These are phyloP conservation scores for Xylaria hypoxylon DNA, from an alignment of 2,329 filamentous ascomycete species.

Conservation along the genomic window DNA sequence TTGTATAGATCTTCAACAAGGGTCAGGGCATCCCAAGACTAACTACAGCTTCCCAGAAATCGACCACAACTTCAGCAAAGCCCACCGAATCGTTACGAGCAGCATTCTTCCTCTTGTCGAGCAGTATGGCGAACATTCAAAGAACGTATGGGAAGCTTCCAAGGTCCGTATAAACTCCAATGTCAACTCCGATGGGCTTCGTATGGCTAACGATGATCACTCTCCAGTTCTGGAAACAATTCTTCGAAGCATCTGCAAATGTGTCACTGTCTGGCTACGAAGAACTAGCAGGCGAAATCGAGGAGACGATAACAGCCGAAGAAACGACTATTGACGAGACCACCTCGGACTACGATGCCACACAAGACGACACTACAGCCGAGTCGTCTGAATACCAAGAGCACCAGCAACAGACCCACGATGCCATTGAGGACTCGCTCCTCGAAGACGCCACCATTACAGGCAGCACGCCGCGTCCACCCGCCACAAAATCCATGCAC, in stretches of 20 bases:
- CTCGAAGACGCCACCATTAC: slow-evolving; percentile 73
- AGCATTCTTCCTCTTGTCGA: slow-evolving; percentile 94
- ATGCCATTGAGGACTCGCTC: slow-evolving; percentile 71
- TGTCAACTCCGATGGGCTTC: slow-evolving; percentile 20
- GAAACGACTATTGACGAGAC: slow-evolving; percentile 69
- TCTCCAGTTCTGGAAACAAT: slow-evolving; percentile 96
- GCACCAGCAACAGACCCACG: slow-evolving; percentile 50
- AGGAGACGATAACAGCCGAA: slow-evolving; percentile 64
- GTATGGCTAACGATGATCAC: slow-evolving; percentile 18
- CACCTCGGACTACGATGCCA: slow-evolving; percentile 54
- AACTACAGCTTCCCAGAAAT: slow-evolving; percentile 73
- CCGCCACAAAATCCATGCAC: slow-evolving; percentile 60
- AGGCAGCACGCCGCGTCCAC: slow-evolving; percentile 75
- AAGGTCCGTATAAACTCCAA: slow-evolving; percentile 68
- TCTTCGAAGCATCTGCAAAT: slow-evolving; percentile 98
- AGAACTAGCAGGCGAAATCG: slow-evolving; percentile 76
- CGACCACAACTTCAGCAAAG: slow-evolving; percentile 97
- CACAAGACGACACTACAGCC: slow-evolving; percentile 53
- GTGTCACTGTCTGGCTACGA: slow-evolving; percentile 96
- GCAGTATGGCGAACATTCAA: slow-evolving; percentile 93
- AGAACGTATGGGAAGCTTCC: slow-evolving; percentile 94
- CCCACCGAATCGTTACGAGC: slow-evolving; percentile 93
- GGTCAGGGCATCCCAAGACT: not conserved
- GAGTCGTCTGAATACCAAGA: slow-evolving; percentile 54
- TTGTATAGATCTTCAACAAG: not conserved